These are phyloP conservation scores for Cutaneotrichosporon sp. DNA, from an alignment of 1,284 basidiomycete genomes.

Conservation along the genomic window DNA sequence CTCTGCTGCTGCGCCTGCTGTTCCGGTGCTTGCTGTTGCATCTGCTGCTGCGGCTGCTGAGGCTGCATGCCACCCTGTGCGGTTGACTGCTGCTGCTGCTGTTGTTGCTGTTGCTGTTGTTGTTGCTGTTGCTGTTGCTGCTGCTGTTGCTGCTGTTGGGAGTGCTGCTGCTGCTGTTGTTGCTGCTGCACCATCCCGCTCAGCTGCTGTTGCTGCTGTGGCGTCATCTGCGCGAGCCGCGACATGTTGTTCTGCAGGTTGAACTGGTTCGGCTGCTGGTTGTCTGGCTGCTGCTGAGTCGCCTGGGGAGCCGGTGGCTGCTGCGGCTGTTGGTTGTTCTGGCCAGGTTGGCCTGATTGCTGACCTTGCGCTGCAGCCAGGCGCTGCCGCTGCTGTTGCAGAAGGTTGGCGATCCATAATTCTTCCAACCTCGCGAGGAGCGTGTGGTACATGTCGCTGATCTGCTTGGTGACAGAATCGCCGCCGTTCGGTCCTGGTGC, in stretches of 20 bases:
- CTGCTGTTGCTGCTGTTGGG: conserved; percentile 11
- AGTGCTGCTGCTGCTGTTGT: conserved; percentile 11
- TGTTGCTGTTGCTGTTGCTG: conserved; percentile 10
- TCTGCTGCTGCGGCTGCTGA: conserved; percentile 7
- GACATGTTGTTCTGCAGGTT: conserved; percentile 6
- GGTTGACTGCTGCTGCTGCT: conserved; percentile 3
- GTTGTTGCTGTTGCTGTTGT: conserved; percentile 12
- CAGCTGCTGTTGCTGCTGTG: conserved; percentile 16
- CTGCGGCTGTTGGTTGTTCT: conserved; percentile 11
- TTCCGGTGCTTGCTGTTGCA: conserved; percentile 11
- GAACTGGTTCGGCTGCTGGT: conserved; percentile 7
- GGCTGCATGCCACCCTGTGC: conserved; percentile 8
- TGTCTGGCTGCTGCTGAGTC: conserved; percentile 15
- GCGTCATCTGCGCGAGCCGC: conserved; percentile 9
- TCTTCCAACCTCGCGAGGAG: conserved; percentile 19
- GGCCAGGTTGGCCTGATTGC: conserved; percentile 5
- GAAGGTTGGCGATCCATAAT: conserved; percentile 20
- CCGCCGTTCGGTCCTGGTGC: conserved; percentile 10
- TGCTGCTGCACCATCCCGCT: conserved; percentile 14
- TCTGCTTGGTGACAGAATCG: conserved; percentile 19
- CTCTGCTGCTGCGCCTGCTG: conserved; percentile 15
- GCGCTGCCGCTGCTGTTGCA: conserved; percentile 17
- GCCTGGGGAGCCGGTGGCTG: conserved; percentile 12
- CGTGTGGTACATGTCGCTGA: conserved; percentile 22
- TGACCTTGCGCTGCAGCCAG: conserved; percentile 8